These are phyloP conservation scores for Microsporum ferrugineum DNA, from an alignment of 2,329 filamentous ascomycete species.

Conservation along the genomic window DNA sequence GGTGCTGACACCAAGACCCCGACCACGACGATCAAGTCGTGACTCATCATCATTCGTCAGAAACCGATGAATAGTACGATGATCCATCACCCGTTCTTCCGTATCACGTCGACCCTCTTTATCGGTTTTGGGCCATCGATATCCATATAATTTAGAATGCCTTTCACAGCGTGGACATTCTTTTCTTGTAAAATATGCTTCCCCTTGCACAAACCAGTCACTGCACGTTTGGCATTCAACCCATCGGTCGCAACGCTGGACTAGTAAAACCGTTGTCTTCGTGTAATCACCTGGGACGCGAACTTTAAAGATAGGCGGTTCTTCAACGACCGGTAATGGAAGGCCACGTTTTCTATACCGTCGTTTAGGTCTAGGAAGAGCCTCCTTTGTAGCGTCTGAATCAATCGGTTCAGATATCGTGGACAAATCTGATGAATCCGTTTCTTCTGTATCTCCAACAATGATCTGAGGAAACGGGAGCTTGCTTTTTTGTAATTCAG, in stretches of 20 bases:
- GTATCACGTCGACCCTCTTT: slow-evolving; percentile 62
- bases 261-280: slow-evolving; percentile 63
- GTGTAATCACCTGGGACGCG: slow-evolving; percentile 70
- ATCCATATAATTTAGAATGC: slow-evolving; percentile 91
- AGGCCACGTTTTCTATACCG: slow-evolving; percentile 20
- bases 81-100: slow-evolving; percentile 61
- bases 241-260: slow-evolving; percentile 68
- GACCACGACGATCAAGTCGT: slow-evolving; percentile 26
- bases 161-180: slow-evolving; percentile 88
- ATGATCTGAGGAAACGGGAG: not conserved
- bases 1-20: slow-evolving; percentile 26
- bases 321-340: slow-evolving; percentile 29
- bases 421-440: slow-evolving; percentile 20
- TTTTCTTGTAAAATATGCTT: slow-evolving; percentile 75
- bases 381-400: slow-evolving; percentile 15
- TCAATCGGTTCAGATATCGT: slow-evolving; percentile 23
- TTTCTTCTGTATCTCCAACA: slow-evolving; percentile 12
- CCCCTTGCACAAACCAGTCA: slow-evolving; percentile 70
- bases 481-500: not conserved
- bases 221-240: slow-evolving; percentile 79
- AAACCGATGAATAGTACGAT: slow-evolving; percentile 78
- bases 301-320: slow-evolving; percentile 17
- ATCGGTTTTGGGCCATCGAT: slow-evolving; percentile 91
- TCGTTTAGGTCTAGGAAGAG: slow-evolving; percentile 15
- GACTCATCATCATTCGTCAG: slow-evolving; percentile 58